Base-by-base conservation (phyloP, 179 eudicot species). In the Silene coronaria region DNA sequence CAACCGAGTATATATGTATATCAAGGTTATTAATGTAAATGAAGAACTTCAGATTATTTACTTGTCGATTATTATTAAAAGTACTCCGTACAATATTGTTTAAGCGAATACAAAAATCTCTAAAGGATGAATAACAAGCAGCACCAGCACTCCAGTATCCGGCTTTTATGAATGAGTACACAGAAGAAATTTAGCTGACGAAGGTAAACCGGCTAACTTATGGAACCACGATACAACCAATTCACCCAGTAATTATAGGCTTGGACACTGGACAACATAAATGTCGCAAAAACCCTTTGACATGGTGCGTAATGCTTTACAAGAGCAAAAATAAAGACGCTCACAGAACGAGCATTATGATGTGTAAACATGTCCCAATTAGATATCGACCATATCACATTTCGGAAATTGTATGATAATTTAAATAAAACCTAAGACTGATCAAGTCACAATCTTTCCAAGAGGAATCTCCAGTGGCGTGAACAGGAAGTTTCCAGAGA, bases 401-500 rank as follows among this genome's bases (percentile, higher is more conserved):
- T 6, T 6, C 0, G 21, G 38, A 36, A 36, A 8, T 67, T 36
- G 71, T 53, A 34, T n/a, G 26, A 36, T 53, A 17, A 53, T n/a
- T 14, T 16, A 53, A 53, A 5, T 53, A 53, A 14, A 14, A 53
- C 6, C 58, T 5, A 17, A n/a, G 21, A 17, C 58, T 5, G 58
- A 19, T 67, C 71, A 67, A 19, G 48, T 17, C 42, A 30, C 16
- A 3, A 8, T 36, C 14, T 34, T 34, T 36, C 24, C 26, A 8
- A 64, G 67, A 12, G 75, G 73, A 30, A 80, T 79, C 77, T 84
- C 86, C 22, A 91, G 75, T 59, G 89, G 45, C 17, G 88, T 90
- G 87, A 91, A 91, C 86, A 79, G 59, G 82, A 91, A 91, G 86
- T 90, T 91, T 67, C 97, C 97, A 2, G 95, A 86, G 63, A 79